Evolutionary conservation across 495 filamentous ascomycete species (phyloP).

Genomic region (Penicillium malachiteum): DNA sequence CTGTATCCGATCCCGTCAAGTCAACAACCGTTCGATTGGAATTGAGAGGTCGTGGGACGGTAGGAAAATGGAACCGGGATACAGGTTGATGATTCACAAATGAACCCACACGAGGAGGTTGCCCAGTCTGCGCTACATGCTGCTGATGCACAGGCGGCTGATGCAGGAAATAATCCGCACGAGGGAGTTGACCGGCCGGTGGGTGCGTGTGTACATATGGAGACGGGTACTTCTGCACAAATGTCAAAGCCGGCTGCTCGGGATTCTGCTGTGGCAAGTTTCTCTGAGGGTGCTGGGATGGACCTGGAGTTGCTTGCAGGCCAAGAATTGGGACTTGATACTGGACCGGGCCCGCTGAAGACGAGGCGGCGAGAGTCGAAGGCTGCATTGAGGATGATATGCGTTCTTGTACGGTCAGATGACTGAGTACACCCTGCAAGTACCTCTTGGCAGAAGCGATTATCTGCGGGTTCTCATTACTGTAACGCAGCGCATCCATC

Average conservation of each 20-base stretch:
- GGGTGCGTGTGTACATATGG: too few species aligned
- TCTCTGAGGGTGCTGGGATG: too few species aligned
- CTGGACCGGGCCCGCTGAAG: not conserved
- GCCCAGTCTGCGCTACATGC: not conserved
- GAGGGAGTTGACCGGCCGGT: too few species aligned
- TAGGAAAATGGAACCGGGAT: not conserved
- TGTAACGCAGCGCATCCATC: slow-evolving; percentile 57
- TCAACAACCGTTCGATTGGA: not conserved
- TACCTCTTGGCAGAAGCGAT: slow-evolving; percentile 55
- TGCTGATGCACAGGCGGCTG: too few species aligned
- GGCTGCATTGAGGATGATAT: not conserved
- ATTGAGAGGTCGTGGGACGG: not conserved
- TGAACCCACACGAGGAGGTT: not conserved
- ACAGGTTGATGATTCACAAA: not conserved
- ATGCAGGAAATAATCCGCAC: too few species aligned
- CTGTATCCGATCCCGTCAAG: not conserved
- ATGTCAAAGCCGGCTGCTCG: too few species aligned
- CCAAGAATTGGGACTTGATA: not conserved
- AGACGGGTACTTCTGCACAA: too few species aligned
- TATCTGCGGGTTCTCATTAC: slow-evolving; percentile 53
- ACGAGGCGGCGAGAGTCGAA: not conserved
- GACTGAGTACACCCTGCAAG: slow-evolving; percentile 52
- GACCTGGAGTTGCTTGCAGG: too few species aligned
- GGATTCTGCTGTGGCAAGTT: too few species aligned
- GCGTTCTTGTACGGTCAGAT: slow-evolving; percentile 36